Base-by-base conservation (phyloP, 352 stramenopile species). In the Phytopythium sindhum region DNA sequence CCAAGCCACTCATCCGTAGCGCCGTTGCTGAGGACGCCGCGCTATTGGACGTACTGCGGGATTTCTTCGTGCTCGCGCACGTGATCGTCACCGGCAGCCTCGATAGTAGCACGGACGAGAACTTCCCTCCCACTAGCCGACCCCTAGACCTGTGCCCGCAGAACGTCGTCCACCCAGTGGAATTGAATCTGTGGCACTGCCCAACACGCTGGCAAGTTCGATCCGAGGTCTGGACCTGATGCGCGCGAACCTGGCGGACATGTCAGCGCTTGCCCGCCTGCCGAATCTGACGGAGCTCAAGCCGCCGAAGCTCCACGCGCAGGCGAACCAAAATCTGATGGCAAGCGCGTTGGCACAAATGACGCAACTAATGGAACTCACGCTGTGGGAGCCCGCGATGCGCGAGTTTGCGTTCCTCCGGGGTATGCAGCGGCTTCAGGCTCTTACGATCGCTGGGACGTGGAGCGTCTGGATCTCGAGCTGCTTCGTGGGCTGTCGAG, bases 391-490 rank as follows among this genome's bases (percentile, higher is more conserved):
- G 11, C 45, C 45, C 12, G 45, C 23, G 45, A n/a, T 53, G 23
- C 11, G 2, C 0, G 45, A 29, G 0, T 53, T 53, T 10, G 4
- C 23, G 10, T 53, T 53, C 45, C 23, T 53, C 5, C 10, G n/a
- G 2, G 11, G 6, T 4, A 29, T 53, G 45, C 23, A 31, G 23
- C 8, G 12, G 45, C 45, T 53, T 15, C 45, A 23, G 1, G 31
- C 45, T 23, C 23, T 53, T 14, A 53, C 45, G 45, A 53, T 53
- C 21, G 45, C 45, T 5, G 45, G 45, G 11, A 53, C 45, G 12
- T 53, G 45, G 45, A 53, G 23, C 45, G 45, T 53, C 45, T 53
- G 11, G 24, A 53, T 12, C 45, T 53, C 45, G 45, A 53, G 23
- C 45, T 53, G 45, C 10, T 53, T 11, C 45, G 45, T 4, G 45